Base-by-base conservation (phyloP, 352 stramenopile genomes). In the Phytophthora tentaculata region DNA sequence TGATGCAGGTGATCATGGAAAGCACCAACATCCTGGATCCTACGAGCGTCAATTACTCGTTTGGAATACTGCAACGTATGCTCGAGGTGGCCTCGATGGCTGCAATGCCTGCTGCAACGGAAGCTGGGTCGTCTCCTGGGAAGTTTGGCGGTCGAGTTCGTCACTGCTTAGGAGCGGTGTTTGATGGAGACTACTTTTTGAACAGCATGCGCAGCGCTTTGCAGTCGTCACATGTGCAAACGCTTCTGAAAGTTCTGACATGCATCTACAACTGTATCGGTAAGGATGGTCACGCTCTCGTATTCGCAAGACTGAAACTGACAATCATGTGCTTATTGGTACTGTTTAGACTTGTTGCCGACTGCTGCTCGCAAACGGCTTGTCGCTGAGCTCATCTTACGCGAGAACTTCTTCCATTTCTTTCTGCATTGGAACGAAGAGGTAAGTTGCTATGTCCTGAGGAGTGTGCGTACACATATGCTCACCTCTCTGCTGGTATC, bases 341-440 rank as follows among this genome's bases (percentile, higher is more conserved):
- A n/a, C n/a, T 32, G 28, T 8, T 26, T 41, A 95, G 86, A 92
- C 47, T 63, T 92, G 26, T 66, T 96, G 37, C 86, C 85, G 24
- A 79, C 86, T 5, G 84, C 64, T 35, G 81, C 76, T 29, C 84
- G 88, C 24, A 84, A 89, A 59, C 77, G 80, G 0, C 71, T 96
- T 43, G 77, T 96, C 16, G 80, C 80, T 2, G 86, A 94, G 45
- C 71, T 94, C 19, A 79, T 96, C 24, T 58, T 96, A 45, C 83
- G 86, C 16, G 86, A 96, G n/a, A 90, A 96, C 57, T 96, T 96
- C 63, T 96, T 94, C 51, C 77, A 79, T 26, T 83, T 96, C 51
- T 94, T 94, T 68, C 69, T 96, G 47, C 86, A 96, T 74, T 96
- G 88, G 88, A 96, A 96, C 56, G 88, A 96, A 84, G 88, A 96